Conservation (phyloP, 2,329 filamentous ascomycete genomes). For the Xylaria sp. region DNA sequence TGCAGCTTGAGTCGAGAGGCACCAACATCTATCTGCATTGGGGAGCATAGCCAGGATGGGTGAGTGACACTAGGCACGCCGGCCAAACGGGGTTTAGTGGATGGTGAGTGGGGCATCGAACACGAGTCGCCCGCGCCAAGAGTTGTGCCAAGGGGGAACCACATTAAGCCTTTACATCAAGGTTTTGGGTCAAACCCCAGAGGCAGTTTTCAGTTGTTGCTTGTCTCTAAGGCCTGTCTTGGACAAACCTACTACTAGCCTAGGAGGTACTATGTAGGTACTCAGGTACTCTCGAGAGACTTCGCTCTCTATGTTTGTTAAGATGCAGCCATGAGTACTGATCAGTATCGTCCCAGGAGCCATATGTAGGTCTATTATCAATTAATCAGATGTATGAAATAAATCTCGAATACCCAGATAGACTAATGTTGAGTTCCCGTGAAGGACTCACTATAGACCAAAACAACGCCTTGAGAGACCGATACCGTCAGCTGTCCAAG, state of each 20-base stretch:
- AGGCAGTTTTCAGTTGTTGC: not conserved
- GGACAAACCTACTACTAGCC: not conserved
- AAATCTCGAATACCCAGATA: not conserved
- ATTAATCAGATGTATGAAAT: not conserved
- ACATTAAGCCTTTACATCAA: not conserved
- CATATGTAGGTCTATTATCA: not conserved
- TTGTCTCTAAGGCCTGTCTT: not conserved
- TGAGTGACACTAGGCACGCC: constrained; percentile 2
- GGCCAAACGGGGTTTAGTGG: constrained; percentile 29
- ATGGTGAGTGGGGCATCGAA: constrained; percentile 11
- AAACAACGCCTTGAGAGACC: not conserved
- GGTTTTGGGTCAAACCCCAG: not conserved
- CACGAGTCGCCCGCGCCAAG: constrained; percentile 27
- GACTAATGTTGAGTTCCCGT: not conserved
- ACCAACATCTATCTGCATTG: constrained; percentile 11
- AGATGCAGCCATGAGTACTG: not conserved
- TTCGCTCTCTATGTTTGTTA: too few relatives aligned
- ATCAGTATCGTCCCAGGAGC: not conserved
- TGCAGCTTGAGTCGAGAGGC: constrained; percentile 29
- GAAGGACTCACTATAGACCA: not conserved
- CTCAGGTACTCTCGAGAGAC: not conserved
- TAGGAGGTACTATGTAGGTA: not conserved
- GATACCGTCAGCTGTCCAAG: not conserved
- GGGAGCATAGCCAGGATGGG: constrained; percentile 15
- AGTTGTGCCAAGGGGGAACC: constrained; percentile 17